A percentile compares a stretch with the other conserved stretches of the same genome.
Conservation (phyloP, 2,329 filamentous ascomycete genomes). For the Fusarium newnesense region DNA sequence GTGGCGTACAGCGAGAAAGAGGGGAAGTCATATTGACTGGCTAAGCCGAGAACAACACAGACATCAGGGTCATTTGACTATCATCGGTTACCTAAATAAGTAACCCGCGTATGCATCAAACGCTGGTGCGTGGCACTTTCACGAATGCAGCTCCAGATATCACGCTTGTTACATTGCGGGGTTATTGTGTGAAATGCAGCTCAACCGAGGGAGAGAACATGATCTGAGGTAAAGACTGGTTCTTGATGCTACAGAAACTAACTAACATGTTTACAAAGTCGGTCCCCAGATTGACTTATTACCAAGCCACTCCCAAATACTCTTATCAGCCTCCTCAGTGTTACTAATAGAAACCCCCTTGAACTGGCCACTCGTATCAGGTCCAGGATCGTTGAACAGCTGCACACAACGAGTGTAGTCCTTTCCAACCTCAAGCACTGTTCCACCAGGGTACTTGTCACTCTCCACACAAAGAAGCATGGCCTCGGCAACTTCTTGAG, state of each 20-base stretch:
- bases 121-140: background rate
- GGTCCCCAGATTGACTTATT: slow-evolving; percentile 43
- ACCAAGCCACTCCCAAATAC: slow-evolving; percentile 43
- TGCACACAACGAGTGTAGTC: slow-evolving; percentile 47
- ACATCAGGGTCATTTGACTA: slow-evolving; percentile 23
- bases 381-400: slow-evolving; percentile 53
- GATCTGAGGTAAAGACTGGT: background rate
- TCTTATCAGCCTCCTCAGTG: slow-evolving; percentile 38
- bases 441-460: slow-evolving; percentile 50
- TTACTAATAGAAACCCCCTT: slow-evolving; percentile 47
- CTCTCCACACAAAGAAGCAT: slow-evolving; percentile 55
- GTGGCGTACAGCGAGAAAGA: slow-evolving; percentile 4
- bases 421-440: slow-evolving; percentile 54
- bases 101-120: background rate
- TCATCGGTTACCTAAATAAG: background rate
- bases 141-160: background rate
- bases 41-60: background rate
- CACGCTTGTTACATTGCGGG: background rate
- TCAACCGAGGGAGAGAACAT: background rate
- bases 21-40: slow-evolving; percentile 4
- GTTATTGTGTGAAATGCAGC: background rate
- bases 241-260: background rate
- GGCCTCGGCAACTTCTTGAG: slow-evolving; percentile 54
- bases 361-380: slow-evolving; percentile 41
- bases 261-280: background rate